Conservation (phyloP, 257 asterid genomes). For the Solanum piurae region DNA sequence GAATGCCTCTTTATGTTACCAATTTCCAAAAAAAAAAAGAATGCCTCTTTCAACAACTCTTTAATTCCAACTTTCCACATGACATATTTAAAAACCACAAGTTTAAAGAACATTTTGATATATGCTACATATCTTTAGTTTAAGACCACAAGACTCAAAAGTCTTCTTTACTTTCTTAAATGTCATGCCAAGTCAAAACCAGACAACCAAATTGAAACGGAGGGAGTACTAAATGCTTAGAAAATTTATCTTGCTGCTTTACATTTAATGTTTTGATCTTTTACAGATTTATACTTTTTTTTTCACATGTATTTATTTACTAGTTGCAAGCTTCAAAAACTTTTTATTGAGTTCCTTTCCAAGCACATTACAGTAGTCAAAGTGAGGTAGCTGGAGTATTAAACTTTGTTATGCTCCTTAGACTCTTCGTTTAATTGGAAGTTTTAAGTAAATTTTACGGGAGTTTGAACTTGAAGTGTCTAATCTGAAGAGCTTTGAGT, state of each 20-base stretch:
- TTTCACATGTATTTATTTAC: background rate
- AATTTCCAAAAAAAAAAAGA: no score
- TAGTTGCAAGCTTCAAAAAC: background rate
- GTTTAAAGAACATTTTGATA: background rate
- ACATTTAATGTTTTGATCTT: background rate
- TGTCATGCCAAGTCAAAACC: background rate
- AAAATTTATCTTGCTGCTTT: background rate
- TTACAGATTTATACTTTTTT: background rate
- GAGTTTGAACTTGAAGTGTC: background rate
- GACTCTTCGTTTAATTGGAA: background rate
- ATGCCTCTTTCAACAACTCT: background rate
- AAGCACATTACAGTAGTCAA: background rate
- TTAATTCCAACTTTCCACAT: background rate
- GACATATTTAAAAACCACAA: background rate
- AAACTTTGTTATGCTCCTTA: background rate
- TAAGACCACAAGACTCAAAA: background rate
- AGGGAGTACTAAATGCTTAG: background rate
- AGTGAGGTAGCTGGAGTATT: background rate
- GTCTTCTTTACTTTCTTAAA: background rate
- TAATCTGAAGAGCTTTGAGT: background rate
- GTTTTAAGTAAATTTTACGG: background rate
- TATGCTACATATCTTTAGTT: background rate
- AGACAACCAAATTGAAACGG: background rate
- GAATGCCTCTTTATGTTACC: background rate
- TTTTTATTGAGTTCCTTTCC: background rate